Evolutionary conservation across 257 asterid species (phyloP), one percentile per base, ranked within the genome.

Genomic region (Jacaranda mimosifolia): DNA sequence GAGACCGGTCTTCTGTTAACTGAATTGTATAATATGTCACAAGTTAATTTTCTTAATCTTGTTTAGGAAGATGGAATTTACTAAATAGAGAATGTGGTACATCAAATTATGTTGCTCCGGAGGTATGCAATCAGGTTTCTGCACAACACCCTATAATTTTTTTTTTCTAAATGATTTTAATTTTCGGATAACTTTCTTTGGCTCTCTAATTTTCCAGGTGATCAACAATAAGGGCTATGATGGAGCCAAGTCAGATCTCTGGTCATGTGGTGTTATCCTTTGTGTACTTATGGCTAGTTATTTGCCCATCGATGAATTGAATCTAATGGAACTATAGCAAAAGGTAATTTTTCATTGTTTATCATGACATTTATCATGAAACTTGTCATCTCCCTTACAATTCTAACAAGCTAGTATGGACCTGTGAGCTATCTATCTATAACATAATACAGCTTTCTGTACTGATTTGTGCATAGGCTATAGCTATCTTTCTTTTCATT

Each of bases 71-170:
- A 91, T 71, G 92, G 97, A 67, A 26, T 26, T 85, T 92, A 73
- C 95, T 92, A 80, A 95, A 92, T 75, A 91, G 94, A 17, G 88
- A 95, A 40, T 92, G 97, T 65, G 97, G 97, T 66, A 92, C 97
- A 17, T 97, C 97, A 73, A 92, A 92, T 77, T 92, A 91, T 86
- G 93, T 92, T 38, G 97, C 97, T 35, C 95, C 97, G 39, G 97
- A 92, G 95, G 97, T 92, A 89, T 63, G 19, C 32, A 26, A 26
- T 26, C 2, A 26, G 32, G 32, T 26, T 26, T 26, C 2, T 26
- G 32, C 1, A 26, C 32, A 26, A 26, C 32, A 26, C 32, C 32
- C 32, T 26, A 26, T 26, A 26, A 26, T 26, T 26, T 26, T 26
- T 26, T 1, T 26, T 26, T 26, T 26, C 32, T 26, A 26, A 26